phyloP scores from a whole-genome alignment of 2,329 filamentous ascomycete genomes.

The Aspergillus uvarum region DNA sequence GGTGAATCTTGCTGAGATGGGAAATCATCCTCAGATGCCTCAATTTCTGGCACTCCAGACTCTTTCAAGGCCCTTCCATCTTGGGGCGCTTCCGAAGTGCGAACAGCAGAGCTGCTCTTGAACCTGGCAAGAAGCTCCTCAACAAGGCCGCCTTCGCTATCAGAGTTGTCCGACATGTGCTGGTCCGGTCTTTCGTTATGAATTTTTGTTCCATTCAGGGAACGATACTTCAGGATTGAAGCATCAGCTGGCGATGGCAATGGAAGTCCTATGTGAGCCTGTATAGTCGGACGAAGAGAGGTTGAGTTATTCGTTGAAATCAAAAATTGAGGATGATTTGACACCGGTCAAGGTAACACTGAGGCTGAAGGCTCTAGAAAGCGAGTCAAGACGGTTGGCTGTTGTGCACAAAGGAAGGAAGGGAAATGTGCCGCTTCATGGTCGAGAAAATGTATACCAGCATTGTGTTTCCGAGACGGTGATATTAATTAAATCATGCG shows the following conservation, averaged over 20 bases:
- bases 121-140: constrained; percentile 22
- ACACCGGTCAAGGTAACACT: not conserved
- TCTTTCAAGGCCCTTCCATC: not conserved
- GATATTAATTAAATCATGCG: constrained; percentile 1
- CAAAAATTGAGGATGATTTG: not conserved
- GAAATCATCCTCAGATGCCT: not conserved
- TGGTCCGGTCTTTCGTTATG: too few species aligned
- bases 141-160: constrained; percentile 18
- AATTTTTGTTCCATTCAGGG: not conserved
- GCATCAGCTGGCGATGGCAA: not conserved
- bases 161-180: not conserved
- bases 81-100: not conserved
- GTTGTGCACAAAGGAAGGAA: not conserved
- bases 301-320: not conserved
- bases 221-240: not conserved
- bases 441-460: not conserved
- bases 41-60: too few species aligned
- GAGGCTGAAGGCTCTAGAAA: not conserved
- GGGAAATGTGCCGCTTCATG: not conserved
- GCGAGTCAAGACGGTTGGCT: not conserved
- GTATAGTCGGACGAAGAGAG: not conserved
- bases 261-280: not conserved
- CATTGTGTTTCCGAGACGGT: not conserved
- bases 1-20: not conserved
- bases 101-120: not conserved